Evolutionary conservation across 2,329 filamentous ascomycete genomes (phyloP).

Genomic region (Xylariomycetidae sp.): DNA sequence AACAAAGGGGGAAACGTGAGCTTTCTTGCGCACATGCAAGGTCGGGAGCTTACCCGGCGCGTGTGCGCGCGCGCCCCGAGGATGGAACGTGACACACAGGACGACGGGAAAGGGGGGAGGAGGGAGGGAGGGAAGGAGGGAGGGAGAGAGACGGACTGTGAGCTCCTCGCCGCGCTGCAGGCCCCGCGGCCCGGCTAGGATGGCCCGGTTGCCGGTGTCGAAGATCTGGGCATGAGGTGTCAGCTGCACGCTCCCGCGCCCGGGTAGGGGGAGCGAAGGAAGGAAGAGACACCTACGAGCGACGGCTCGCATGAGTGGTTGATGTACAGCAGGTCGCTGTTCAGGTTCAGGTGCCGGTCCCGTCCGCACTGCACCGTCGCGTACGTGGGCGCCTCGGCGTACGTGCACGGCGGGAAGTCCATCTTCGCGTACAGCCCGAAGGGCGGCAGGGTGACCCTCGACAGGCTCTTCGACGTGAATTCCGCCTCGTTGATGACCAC

Average conservation of each 20-base stretch:
- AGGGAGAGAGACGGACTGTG: constrained; percentile 33
- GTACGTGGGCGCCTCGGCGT: constrained; percentile 51
- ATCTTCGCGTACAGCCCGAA: constrained; percentile 63
- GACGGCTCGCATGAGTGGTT: constrained; percentile 64
- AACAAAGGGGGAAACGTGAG: constrained; percentile 4
- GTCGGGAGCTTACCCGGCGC: too few species aligned
- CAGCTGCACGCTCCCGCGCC: neutral
- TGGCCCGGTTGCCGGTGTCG: constrained; percentile 49
- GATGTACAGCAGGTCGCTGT: constrained; percentile 61
- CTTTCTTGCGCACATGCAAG: too few species aligned
- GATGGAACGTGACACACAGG: too few species aligned
- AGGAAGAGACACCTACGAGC: constrained; percentile 41
- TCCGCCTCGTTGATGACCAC: constrained; percentile 45
- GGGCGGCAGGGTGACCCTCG: constrained; percentile 47
- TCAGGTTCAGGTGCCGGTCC: constrained; percentile 53
- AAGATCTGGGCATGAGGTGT: constrained; percentile 41
- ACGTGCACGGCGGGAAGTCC: constrained; percentile 55
- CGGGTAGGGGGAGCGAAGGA: neutral
- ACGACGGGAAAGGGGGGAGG: too few species aligned
- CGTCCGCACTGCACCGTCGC: constrained; percentile 57
- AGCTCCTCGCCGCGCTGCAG: constrained; percentile 51
- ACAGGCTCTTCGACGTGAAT: constrained; percentile 56
- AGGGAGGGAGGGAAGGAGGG: neutral
- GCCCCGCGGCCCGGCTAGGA: constrained; percentile 53
- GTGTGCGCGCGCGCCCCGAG: too few species aligned